Evolutionary conservation across 768 basidiomycete genomes (phyloP), one percentile per base, ranked within the genome.

Genomic region (Pleurotus cornucopiae): DNA sequence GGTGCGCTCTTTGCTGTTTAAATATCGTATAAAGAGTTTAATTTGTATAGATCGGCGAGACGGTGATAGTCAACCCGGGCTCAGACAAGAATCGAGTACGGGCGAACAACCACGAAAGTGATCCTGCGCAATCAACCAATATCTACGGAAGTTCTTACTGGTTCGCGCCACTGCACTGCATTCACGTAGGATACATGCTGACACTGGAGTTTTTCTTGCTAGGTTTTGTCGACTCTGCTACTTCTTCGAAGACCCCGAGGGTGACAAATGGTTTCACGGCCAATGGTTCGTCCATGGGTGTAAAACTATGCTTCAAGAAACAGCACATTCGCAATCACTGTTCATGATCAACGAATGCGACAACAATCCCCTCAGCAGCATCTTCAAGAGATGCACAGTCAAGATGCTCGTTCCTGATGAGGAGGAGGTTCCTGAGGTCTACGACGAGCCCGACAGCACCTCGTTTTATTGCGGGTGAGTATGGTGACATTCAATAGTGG

Each of bases 221-320:
- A 91, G 89, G 89, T 91, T 91, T 62, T 81, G 81, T 48, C 76
- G 73, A n/a, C 85, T 90, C 41, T 75, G 73, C 3, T 87, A 84
- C 60, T 79, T 91, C 56, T 86, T 78, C 58, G 79, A 85, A 52
- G 66, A 64, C 6, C 40, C 55, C 13, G 58, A 60, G 25, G 58
- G 55, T 45, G 11, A 34, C 9, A 84, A 83, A 63, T 77, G 73
- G 69, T 84, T 87, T 54, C 89, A 91, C 66, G 86, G 78, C 1
- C 85, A 86, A 55, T 91, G 89, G 89, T 76, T 82, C 56, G 69
- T 73, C 6, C 89, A 88, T 69, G 83, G 83, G 7, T 81, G 77
- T 11, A 82, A 85, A 60, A 89, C 86, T 0, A 60, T 86, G 7
- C 70, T 89, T 1, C 84, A 88, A 60, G 83, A 91, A 61, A 76